Base-by-base conservation (phyloP, 208 protist species). In the Trypanosoma melophagium region DNA sequence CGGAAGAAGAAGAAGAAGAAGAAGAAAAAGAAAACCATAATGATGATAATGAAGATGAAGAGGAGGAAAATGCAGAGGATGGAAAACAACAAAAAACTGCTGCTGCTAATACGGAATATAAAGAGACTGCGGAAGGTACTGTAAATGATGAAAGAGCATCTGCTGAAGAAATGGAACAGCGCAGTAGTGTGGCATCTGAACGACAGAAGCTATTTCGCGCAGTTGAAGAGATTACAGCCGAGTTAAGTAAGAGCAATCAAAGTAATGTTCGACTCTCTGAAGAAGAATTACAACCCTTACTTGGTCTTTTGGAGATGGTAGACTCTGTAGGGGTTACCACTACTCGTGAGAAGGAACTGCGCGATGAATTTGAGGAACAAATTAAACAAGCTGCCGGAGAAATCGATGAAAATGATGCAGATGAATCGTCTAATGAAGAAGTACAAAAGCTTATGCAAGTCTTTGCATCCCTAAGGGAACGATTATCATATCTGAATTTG, bases 221-320 rank as follows among this genome's bases (percentile, higher is more conserved):
- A 21, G 59, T 86, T 47, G 41, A 51, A 31, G 80, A 81, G 19
- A 84, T 86, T 66, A 66, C 59, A 2, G 40, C 59, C 3, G 76
- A 85, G 60, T 54, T 86, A 49, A 13, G 68, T 24, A 44, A 47
- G 5, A 67, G 75, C 7, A 64, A 74, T 12, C 52, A 41, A 25
- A 14, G 28, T 1, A 67, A 56, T 53, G 45, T 74, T n/a, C 44
- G 22, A 0, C 56, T 80, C 21, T 52, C 74, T n/a, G 22, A 42
- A 21, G 54, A 66, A 13, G 77, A 82, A 60, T 24, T 79, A 19
- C 54, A 80, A 49, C 53, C 65, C 31, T 66, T 80, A 16, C 17
- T 42, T 49, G 45, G 41, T 16, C 66, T 84, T 24, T 76, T 77
- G 53, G 58, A 42, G 24, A 70, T 77, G 24, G 59, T 80, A 3